These are phyloP conservation scores for Trematosphaeria pertusa DNA, from an alignment of 2,329 filamentous ascomycete species.

Conservation along the genomic window DNA sequence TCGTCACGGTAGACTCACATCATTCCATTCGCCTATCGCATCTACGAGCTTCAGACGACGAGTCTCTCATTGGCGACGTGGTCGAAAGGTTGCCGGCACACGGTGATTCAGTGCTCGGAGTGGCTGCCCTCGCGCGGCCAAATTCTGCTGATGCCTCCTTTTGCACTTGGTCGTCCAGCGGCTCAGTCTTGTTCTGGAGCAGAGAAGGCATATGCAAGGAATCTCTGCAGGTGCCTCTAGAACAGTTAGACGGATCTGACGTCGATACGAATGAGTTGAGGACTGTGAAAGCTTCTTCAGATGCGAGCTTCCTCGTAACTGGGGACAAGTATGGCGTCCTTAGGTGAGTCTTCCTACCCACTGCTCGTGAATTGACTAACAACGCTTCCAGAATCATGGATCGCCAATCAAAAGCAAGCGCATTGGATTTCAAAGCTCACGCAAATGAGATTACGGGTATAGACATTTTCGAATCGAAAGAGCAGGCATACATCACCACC, in stretches of 20 bases:
- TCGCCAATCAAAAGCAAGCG: constrained; percentile 64
- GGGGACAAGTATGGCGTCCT: constrained; percentile 89
- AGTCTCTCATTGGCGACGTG: constrained; percentile 36
- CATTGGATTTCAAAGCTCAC: constrained; percentile 83
- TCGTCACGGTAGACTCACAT: constrained; percentile 71
- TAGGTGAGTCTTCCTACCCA: constrained; percentile 49
- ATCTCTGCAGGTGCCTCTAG: constrained; percentile 72
- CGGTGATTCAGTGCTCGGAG: constrained; percentile 69
- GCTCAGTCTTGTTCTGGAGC: constrained; percentile 84
- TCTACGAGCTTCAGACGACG: constrained; percentile 54
- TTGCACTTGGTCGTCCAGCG: constrained; percentile 86
- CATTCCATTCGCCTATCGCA: constrained; percentile 71
- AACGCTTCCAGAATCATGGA: constrained; percentile 66
- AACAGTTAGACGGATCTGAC: constrained; percentile 60
- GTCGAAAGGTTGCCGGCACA: constrained; percentile 62
- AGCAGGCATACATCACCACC: constrained; percentile 74
- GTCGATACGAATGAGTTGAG: constrained; percentile 65
- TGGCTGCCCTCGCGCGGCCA: constrained; percentile 68
- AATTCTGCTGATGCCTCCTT: constrained; percentile 74
- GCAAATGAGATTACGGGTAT: constrained; percentile 84
- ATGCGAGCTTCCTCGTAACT: constrained; percentile 73
- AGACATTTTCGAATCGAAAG: constrained; percentile 71
- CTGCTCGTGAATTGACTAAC: not conserved
- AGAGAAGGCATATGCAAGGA: constrained; percentile 72
- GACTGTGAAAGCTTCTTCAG: constrained; percentile 64